These are phyloP conservation scores for Citrullus colocynthis DNA, from an alignment of 306 rosid species.

Conservation along the genomic window DNA sequence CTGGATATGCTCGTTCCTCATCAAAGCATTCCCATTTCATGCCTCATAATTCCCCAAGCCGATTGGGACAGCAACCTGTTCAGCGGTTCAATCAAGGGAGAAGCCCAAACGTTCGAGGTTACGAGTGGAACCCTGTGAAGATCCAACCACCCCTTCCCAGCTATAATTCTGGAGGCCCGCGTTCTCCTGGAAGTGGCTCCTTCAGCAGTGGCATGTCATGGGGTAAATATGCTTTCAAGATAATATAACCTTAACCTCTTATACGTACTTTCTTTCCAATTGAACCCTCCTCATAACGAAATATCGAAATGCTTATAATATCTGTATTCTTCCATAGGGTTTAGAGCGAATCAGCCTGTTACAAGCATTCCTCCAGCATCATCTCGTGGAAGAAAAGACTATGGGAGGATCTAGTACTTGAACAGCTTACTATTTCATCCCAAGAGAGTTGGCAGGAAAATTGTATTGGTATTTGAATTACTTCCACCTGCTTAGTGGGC, in stretches of 20 bases:
- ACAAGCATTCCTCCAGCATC: slow-evolving; percentile 77
- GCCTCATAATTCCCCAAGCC: slow-evolving; percentile 84
- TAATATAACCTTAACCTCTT: not conserved
- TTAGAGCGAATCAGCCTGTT: slow-evolving; percentile 63
- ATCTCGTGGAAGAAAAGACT: slow-evolving; percentile 76
- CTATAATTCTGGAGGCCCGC: slow-evolving; percentile 52
- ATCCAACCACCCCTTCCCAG: slow-evolving; percentile 56
- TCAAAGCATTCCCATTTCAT: slow-evolving; percentile 60
- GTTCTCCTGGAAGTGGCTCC: slow-evolving; percentile 68
- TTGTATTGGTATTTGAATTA: slow-evolving; percentile 18
- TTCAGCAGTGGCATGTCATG: slow-evolving; percentile 56
- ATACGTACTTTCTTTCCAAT: not conserved
- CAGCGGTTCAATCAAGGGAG: slow-evolving; percentile 61
- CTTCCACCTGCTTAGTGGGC: slow-evolving; percentile 33
- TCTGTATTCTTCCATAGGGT: slow-evolving; percentile 37
- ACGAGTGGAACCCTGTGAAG: slow-evolving; percentile 75
- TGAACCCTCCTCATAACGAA: not conserved
- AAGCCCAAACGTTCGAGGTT: slow-evolving; percentile 28
- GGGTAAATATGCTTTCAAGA: slow-evolving; percentile 39
- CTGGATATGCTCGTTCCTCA: slow-evolving; percentile 37
- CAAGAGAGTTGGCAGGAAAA: slow-evolving; percentile 21
- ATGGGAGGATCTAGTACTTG: slow-evolving; percentile 61
- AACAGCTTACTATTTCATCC: slow-evolving; percentile 14
- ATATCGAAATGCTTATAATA: not conserved
- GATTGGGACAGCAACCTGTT: slow-evolving; percentile 75